Percentiles rank a stretch among this genome's conserved stretches.
Evolutionary conservation across 2,329 filamentous ascomycete species (phyloP).

Genomic region (Neonectria hederae): DNA sequence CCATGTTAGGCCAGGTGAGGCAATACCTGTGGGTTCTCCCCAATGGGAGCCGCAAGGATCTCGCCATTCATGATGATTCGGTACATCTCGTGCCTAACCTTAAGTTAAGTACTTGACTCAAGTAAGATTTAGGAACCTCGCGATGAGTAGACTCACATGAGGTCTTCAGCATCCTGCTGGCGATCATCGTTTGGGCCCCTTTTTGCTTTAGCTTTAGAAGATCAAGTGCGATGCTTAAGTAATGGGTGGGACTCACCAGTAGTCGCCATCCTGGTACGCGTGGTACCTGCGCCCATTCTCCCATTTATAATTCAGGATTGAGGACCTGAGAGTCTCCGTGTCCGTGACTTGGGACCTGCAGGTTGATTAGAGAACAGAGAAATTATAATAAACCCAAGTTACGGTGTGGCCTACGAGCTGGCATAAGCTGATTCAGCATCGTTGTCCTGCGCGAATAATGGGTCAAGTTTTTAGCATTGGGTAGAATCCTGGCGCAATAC

Average conservation of each 20-base stretch:
- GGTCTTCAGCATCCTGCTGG: slow-evolving; percentile 42
- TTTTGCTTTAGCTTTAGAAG: not conserved
- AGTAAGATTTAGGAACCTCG: accelerated
- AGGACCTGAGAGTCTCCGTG: slow-evolving; percentile 31
- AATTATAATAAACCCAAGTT: too few species aligned
- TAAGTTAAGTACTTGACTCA: not conserved
- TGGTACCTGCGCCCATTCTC: slow-evolving; percentile 61
- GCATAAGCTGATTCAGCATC: too few species aligned
- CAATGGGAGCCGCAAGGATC: slow-evolving; percentile 46
- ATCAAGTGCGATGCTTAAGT: accelerated
- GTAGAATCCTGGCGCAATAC: too few species aligned
- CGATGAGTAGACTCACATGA: slow-evolving; percentile 20
- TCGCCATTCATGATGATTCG: slow-evolving; percentile 44
- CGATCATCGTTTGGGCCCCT: slow-evolving; percentile 44
- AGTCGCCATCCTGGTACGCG: slow-evolving; percentile 56
- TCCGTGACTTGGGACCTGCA: slow-evolving; percentile 26
- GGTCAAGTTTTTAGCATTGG: too few species aligned
- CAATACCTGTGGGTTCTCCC: slow-evolving; percentile 38
- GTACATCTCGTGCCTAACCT: slow-evolving; percentile 39
- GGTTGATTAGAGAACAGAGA: too few species aligned
- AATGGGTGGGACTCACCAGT: slow-evolving; percentile 29
- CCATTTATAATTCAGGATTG: slow-evolving; percentile 45
- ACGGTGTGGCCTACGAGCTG: too few species aligned
- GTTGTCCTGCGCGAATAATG: too few species aligned
- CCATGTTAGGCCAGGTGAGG: too few species aligned